Evolutionary conservation across 345 rosid genomes (phyloP).

Genomic region (Salix purpurea): DNA sequence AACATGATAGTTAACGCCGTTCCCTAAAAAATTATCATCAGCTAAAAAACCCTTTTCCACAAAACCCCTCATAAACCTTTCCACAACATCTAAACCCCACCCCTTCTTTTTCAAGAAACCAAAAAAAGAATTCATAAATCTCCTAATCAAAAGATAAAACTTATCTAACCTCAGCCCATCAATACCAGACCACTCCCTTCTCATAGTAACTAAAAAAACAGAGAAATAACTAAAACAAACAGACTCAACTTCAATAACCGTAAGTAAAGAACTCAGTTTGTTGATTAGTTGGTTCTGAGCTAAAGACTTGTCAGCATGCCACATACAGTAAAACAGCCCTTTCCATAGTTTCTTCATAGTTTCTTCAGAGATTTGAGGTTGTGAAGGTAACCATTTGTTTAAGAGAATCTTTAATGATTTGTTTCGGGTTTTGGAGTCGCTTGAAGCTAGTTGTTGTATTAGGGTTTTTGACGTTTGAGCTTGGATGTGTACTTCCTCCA

Average conservation of each 20-base stretch:
- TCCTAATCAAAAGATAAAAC: conserved; percentile 78
- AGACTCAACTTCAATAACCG: neutral
- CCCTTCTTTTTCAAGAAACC: conserved; percentile 38
- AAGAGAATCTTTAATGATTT: conserved; percentile 51
- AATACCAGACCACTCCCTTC: conserved; percentile 92
- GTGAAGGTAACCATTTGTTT: conserved; percentile 69
- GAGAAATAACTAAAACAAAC: conserved; percentile 42
- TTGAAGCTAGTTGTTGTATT: conserved; percentile 69
- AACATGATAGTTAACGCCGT: conserved; percentile 81
- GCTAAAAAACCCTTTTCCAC: conserved; percentile 47
- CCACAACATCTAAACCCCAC: conserved; percentile 60
- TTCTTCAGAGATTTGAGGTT: conserved; percentile 52
- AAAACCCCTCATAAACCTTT: conserved; percentile 42
- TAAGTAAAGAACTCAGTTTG: conserved; percentile 51
- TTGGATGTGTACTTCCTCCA: conserved; percentile 1
- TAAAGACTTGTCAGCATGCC: conserved; percentile 85
- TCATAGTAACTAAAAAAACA: conserved; percentile 76
- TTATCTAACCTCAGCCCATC: conserved; percentile 81
- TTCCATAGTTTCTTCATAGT: conserved; percentile 91
- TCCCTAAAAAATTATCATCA: conserved; percentile 53
- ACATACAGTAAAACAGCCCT: conserved; percentile 92
- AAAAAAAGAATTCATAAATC: conserved; percentile 52
- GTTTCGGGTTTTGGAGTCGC: conserved; percentile 60
- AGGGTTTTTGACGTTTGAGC: conserved; percentile 37
- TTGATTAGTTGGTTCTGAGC: conserved; percentile 64